These are phyloP conservation scores for Pyrenochaeta sp. DNA, from an alignment of 2,329 filamentous ascomycete genomes.

Conservation along the genomic window DNA sequence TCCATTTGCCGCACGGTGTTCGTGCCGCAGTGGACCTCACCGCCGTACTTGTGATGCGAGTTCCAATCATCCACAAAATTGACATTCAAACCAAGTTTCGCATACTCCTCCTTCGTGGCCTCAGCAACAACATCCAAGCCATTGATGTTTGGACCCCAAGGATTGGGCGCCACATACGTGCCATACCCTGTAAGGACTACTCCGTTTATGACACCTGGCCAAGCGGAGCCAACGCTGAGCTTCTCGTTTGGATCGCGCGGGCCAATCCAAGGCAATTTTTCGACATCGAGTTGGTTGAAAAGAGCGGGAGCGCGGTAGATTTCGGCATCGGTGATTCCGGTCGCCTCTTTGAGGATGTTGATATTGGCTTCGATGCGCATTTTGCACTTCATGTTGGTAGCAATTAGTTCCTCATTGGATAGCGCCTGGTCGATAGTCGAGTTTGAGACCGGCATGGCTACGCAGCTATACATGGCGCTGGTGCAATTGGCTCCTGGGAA, in stretches of 20 bases:
- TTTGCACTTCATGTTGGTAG: conserved; percentile 3
- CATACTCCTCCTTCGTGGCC: conserved; percentile 4
- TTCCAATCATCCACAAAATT: conserved; percentile 13
- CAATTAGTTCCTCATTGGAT: conserved; percentile 5
- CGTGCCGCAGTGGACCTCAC: conserved; percentile 15
- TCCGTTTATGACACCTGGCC: conserved; percentile 1
- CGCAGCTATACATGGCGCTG: background rate
- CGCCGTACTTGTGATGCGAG: conserved; percentile 8
- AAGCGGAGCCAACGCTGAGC: background rate
- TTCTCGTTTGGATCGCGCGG: background rate
- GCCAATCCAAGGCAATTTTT: background rate
- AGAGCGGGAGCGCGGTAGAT: background rate
- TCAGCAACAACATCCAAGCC: conserved; percentile 6
- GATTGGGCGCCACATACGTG: background rate
- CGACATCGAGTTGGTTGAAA: background rate
- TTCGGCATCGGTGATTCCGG: conserved; percentile 10
- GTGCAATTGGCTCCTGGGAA: background rate
- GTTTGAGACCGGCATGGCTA: background rate
- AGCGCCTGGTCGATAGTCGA: conserved; percentile 7
- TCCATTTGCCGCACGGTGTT: conserved; percentile 11
- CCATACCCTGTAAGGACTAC: no score
- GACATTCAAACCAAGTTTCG: conserved; percentile 3
- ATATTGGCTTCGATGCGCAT: conserved; percentile 7
- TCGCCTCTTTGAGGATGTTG: conserved; percentile 8
- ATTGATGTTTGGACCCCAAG: conserved; percentile 9